phyloP scores from a whole-genome alignment of 495 filamentous ascomycete species.

The Ascodesmis nigricans region DNA sequence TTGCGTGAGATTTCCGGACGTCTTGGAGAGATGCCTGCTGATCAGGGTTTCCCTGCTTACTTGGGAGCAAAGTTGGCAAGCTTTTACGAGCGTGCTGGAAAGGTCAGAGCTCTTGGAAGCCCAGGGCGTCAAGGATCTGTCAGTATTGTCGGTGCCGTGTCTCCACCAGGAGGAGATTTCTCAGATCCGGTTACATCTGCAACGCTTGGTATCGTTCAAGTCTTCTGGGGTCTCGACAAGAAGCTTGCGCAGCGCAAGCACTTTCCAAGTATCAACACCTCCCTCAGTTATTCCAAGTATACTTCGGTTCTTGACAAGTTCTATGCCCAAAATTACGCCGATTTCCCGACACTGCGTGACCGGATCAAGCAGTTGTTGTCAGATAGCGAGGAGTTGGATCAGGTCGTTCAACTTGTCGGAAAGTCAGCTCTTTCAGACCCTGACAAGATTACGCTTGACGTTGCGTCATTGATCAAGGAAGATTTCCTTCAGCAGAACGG shows the following conservation, averaged over 20 bases:
- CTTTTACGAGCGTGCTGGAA: slow-evolving; percentile 96
- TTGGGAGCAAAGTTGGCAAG: slow-evolving; percentile 88
- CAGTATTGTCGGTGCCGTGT: slow-evolving; percentile 94
- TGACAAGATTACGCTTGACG: slow-evolving; percentile 96
- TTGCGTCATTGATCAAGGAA: slow-evolving; percentile 81
- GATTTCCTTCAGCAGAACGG: slow-evolving; percentile 99
- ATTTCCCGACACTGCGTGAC: slow-evolving; percentile 82
- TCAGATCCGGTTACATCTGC: slow-evolving; percentile 90
- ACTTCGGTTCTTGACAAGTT: slow-evolving; percentile 64
- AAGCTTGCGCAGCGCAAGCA: slow-evolving; percentile 97
- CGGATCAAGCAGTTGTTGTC: slow-evolving; percentile 78
- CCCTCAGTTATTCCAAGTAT: slow-evolving; percentile 93
- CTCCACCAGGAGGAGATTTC: slow-evolving; percentile 95
- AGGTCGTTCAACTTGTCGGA: slow-evolving; percentile 95
- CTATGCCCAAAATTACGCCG: slow-evolving; percentile 79
- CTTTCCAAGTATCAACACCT: slow-evolving; percentile 97
- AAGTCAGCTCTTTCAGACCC: slow-evolving; percentile 89
- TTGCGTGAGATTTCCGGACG: slow-evolving; percentile 97
- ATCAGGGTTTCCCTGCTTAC: slow-evolving; percentile 98
- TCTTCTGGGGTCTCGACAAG: slow-evolving; percentile 99
- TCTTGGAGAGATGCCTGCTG: slow-evolving; percentile 97
- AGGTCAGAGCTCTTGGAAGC: slow-evolving; percentile 63
- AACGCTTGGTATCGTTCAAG: slow-evolving; percentile 93
- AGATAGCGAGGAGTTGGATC: slow-evolving; percentile 89
- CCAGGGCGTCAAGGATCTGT: slow-evolving; percentile 75